Base-by-base conservation (phyloP, 2,329 filamentous ascomycete genomes). In the Fusarium solani-melongenae region DNA sequence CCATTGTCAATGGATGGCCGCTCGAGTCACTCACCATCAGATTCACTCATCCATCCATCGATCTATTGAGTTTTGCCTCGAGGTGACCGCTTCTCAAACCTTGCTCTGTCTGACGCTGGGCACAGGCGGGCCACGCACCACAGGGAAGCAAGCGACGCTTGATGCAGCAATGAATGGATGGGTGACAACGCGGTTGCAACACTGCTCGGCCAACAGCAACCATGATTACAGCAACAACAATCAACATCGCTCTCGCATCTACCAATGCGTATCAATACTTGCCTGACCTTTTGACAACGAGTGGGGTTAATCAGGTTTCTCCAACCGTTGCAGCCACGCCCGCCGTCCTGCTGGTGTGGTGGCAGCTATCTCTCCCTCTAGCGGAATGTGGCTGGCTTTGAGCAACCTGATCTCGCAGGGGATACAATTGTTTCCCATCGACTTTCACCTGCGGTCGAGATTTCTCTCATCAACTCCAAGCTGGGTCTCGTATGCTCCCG, bases 291-390 rank as follows among this genome's bases (percentile, higher is more conserved):
- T 63, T 61, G 33, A 62, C 68, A 67, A 71, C 64, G 64, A 33
- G 29, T 60, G 70, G 69, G 61, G 63, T 66, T 55, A 62, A 39
- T 56, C 61, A 75, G 66, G 66, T 67, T 67, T 33, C 72, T 61
- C 58, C 58, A 55, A 57, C 60, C 62, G 34, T 53, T 46, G 44
- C 53, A 20, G 63, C 51, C 60, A 63, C 44, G 44, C 38, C 66
- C 59, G 36, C 44, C 51, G 56, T 58, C 59, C 31, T 51, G 24
- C 51, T 60, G 51, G 58, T 68, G 55, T 60, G 56, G 58, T 65
- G 60, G 53, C 31, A 62, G 53, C 31, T 56, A 56, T 56, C 33
- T 53, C 27, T 53, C 31, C 11, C 20, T 58, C 34, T 44, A 61
- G 59, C 39, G 20, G n/a, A 39, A n/a, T 29, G 55, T 38, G 53